A percentile compares a stretch with the other conserved stretches of the same genome.
These are phyloP conservation scores for Salicornia ramosissima DNA, from an alignment of 148 eudicot genomes.

Conservation along the genomic window DNA sequence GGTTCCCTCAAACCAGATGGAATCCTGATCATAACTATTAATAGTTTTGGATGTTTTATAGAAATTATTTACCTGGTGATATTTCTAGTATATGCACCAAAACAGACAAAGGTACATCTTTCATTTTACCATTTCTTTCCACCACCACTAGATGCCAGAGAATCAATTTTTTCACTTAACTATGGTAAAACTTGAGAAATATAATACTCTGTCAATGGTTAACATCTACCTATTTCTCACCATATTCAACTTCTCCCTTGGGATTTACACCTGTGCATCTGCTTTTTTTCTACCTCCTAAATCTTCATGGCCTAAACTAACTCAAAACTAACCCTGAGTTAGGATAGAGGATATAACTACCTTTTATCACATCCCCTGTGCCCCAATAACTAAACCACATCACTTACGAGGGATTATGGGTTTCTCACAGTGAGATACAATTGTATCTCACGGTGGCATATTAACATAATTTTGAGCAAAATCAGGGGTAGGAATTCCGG, in stretches of 20 bases:
- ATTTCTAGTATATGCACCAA: constrained; percentile 44
- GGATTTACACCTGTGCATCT: too few relatives aligned
- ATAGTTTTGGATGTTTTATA: constrained; percentile 52
- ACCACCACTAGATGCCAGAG: not conserved
- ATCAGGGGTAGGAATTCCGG: too few relatives aligned
- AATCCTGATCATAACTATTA: constrained; percentile 45
- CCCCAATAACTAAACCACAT: not conserved
- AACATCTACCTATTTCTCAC: too few relatives aligned
- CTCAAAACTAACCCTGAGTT: not conserved
- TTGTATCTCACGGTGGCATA: too few relatives aligned
- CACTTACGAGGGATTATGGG: too few relatives aligned
- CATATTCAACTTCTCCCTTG: too few relatives aligned
- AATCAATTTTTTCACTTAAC: not conserved
- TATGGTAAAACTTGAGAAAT: too few relatives aligned
- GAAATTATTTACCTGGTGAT: constrained; percentile 43
- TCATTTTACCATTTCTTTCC: not conserved
- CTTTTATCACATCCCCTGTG: too few relatives aligned
- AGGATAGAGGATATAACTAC: not conserved
- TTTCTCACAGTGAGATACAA: too few relatives aligned
- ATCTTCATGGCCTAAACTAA: not conserved
- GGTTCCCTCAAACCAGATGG: constrained; percentile 52
- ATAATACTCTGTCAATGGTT: too few relatives aligned
- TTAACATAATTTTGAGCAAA: too few relatives aligned
- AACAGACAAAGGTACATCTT: constrained; percentile 37
- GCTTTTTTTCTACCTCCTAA: not conserved